These are phyloP conservation scores for Talaromyces sp. DNA, from an alignment of 2,329 filamentous ascomycete genomes.

Conservation along the genomic window DNA sequence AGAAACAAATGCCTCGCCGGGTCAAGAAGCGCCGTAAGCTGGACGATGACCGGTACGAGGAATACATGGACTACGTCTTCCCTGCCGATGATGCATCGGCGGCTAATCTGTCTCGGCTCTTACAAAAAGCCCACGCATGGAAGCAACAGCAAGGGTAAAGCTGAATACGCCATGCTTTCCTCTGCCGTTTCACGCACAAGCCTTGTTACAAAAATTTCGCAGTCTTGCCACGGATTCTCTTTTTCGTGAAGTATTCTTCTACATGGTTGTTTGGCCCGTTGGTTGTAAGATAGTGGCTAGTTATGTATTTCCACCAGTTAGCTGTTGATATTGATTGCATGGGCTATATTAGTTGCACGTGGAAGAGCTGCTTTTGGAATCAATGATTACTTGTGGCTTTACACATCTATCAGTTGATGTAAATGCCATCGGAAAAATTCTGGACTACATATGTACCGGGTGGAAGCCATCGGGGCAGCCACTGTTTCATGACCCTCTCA, in stretches of 20 bases:
- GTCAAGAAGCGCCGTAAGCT: conserved; percentile 88
- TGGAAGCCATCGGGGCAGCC: not conserved
- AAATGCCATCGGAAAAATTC: not conserved
- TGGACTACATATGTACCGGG: not conserved
- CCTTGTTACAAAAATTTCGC: not conserved
- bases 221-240: not conserved
- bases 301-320: not conserved
- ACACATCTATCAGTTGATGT: not conserved
- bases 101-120: conserved; percentile 73
- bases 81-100: conserved; percentile 87
- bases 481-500: not conserved
- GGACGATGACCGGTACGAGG: conserved; percentile 90
- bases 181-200: not conserved
- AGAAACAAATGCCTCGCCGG: conserved; percentile 88
- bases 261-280: not conserved
- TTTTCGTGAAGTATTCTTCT: not conserved
- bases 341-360: not conserved
- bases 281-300: not conserved
- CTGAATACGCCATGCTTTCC: not conserved
- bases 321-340: not conserved
- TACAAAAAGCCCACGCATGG: conserved; percentile 84
- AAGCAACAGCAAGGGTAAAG: conserved; percentile 53
- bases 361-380: not conserved
- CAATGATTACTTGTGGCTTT: not conserved
- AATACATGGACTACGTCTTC: conserved; percentile 97